Evolutionary conservation across 169 alveolate species (phyloP), one percentile per base, ranked within the genome.

Genomic region (Plasmodium inui): DNA sequence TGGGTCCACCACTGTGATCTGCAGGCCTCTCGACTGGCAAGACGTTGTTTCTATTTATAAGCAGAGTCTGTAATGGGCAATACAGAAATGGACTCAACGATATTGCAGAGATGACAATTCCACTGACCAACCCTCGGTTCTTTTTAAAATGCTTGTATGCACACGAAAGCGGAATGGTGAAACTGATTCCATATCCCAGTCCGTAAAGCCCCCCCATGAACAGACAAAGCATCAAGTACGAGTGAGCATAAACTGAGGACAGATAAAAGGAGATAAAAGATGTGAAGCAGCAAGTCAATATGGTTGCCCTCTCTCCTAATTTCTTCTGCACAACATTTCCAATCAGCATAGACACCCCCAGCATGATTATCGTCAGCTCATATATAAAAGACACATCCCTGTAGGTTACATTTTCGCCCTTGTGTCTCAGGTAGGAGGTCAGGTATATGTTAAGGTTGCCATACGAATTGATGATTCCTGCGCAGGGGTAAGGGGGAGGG

Each of bases 21-120:
- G 1, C 50, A 30, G 26, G 34, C 12, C 37, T 67, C 37, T 32
- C 39, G 4, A 76, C 67, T 5, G 93, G 93, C 22, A 46, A 17
- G 6, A 86, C 44, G 55, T 86, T 86, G 19, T 76, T 74, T 55
- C 46, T 86, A 55, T 86, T 86, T 30, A 86, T 86, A 8, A 76
- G 26, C 17, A 86, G 12, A 8, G 93, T 86, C 67, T 86, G 93
- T 44, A 86, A 44, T 32, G 93, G 93, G n/a, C 93, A 86, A 32
- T 86, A 86, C 22, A 86, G 53, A 32, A 90, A 90, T 32, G 95
- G 95, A 19, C 95, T 79, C 76, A 90, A 72, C 8, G 95, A 82
- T 8, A 83, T 90, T 10, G 92, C 95, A 3, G 95, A 70, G 74
- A 90, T 90, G 34, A 90, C 90, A 32, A 90, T 79, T 0, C 95